Evolutionary conservation across 1,284 basidiomycete species (phyloP).

Genomic region (Apiotrichum gamsii): DNA sequence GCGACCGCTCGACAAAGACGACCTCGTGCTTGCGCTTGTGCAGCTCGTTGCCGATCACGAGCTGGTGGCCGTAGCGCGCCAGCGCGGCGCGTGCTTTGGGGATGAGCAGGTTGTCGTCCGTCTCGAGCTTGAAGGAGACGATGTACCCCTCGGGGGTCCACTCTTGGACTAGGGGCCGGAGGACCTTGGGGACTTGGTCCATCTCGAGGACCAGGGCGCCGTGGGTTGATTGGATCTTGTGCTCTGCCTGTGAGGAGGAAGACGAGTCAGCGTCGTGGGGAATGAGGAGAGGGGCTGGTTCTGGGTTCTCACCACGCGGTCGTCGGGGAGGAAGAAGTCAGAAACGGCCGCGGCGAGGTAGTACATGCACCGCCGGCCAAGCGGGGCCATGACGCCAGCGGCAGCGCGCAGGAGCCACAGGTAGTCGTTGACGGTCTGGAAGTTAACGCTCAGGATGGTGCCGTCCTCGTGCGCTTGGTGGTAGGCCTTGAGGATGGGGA

Average conservation of each 20-base stretch:
- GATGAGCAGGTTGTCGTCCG: slow-evolving; percentile 72
- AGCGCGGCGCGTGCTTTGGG: slow-evolving; percentile 86
- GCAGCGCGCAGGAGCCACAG: slow-evolving; percentile 83
- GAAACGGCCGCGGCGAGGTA: slow-evolving; percentile 97
- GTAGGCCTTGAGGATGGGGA: slow-evolving; percentile 72
- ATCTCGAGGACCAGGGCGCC: slow-evolving; percentile 90
- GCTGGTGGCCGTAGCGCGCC: slow-evolving; percentile 90
- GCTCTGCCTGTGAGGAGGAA: slow-evolving; percentile 83
- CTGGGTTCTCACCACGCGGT: slow-evolving; percentile 67
- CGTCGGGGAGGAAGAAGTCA: slow-evolving; percentile 91
- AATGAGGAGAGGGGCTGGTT: background rate
- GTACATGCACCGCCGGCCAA: slow-evolving; percentile 75
- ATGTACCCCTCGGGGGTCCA: slow-evolving; percentile 90
- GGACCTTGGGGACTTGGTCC: slow-evolving; percentile 96
- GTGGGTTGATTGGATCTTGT: slow-evolving; percentile 96
- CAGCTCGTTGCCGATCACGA: slow-evolving; percentile 93
- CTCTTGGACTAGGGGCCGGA: slow-evolving; percentile 85
- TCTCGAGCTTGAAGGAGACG: slow-evolving; percentile 99
- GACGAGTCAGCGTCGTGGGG: too few species aligned
- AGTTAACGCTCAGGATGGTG: slow-evolving; percentile 76
- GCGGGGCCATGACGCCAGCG: slow-evolving; percentile 53
- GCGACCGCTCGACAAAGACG: slow-evolving; percentile 62
- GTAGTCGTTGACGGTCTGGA: slow-evolving; percentile 94
- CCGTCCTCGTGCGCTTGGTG: slow-evolving; percentile 69
- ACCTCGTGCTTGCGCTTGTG: slow-evolving; percentile 84